Evolutionary conservation across 106 monocot genomes (phyloP).

Genomic region (Dendrobium huoshanense): DNA sequence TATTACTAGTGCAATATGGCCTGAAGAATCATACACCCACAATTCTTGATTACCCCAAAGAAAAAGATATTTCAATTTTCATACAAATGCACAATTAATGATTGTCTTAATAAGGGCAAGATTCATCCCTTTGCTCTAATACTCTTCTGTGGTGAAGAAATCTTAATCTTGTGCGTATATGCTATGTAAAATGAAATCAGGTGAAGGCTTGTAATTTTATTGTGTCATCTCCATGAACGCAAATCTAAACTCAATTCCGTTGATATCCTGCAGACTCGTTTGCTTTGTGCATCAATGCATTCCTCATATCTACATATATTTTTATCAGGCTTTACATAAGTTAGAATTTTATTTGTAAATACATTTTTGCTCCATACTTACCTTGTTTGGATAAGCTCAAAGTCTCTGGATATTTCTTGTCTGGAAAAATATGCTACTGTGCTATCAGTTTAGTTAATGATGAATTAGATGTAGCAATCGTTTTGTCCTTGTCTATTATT

Average conservation of each 20-base stretch:
- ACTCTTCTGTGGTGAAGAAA: not conserved
- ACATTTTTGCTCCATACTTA: not conserved
- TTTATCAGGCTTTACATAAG: not conserved
- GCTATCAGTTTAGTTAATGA: not conserved
- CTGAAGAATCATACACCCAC: too few relatives aligned
- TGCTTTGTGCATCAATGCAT: not conserved
- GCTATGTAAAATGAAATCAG: not conserved
- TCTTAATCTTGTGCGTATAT: not conserved
- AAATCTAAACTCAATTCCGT: not conserved
- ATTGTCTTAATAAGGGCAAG: not conserved
- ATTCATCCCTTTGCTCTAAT: not conserved
- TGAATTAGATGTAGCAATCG: too few relatives aligned
- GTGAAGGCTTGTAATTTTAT: not conserved
- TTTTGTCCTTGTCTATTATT: not conserved
- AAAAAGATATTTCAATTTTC: too few relatives aligned
- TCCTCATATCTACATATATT: not conserved
- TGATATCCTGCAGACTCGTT: not conserved
- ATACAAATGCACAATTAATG: too few relatives aligned
- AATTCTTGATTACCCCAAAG: too few relatives aligned
- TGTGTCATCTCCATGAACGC: not conserved
- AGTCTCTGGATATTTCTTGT: not conserved
- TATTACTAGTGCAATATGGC: too few relatives aligned
- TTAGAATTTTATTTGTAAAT: not conserved
- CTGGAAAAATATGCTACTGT: not conserved
- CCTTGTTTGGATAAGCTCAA: not conserved